A percentile compares a stretch with the other conserved stretches of the same genome.
Evolutionary conservation across 768 basidiomycete species (phyloP).

Genomic region (Thelephora ganbajun): DNA sequence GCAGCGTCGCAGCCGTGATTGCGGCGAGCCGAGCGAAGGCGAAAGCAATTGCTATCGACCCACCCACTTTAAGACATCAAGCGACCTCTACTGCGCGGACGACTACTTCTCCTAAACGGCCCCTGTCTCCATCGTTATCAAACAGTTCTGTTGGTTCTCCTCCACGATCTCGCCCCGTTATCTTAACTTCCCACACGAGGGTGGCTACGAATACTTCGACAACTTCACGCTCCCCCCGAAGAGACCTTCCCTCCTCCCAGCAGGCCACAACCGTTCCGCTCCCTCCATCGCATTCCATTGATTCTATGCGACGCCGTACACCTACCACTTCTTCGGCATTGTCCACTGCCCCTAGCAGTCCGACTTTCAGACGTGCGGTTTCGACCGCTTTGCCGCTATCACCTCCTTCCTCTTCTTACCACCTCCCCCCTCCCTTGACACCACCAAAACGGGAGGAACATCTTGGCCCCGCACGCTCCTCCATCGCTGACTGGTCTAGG

Average conservation of each 20-base stretch:
- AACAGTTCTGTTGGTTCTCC: constrained; percentile 13
- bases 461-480: background rate
- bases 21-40: constrained; percentile 86
- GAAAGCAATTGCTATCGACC: constrained; percentile 69
- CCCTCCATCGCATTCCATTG: background rate
- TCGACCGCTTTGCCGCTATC: constrained; percentile 21
- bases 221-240: too few relatives aligned
- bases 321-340: constrained; percentile 11
- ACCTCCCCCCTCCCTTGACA: constrained; percentile 7
- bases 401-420: constrained; percentile 9
- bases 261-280: too few relatives aligned
- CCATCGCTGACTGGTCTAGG: background rate
- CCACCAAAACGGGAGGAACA: background rate
- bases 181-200: constrained; percentile 1
- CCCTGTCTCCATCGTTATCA: constrained; percentile 24
- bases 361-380: constrained; percentile 17
- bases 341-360: constrained; percentile 13
- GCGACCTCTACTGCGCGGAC: constrained; percentile 51
- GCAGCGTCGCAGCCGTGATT: constrained; percentile 73
- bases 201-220: background rate
- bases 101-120: constrained; percentile 25
- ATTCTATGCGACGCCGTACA: background rate
- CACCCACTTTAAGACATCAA: constrained; percentile 69
- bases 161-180: constrained; percentile 8
- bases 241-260: too few relatives aligned